Evolutionary conservation across 495 filamentous ascomycete genomes (phyloP).

Genomic region (Aspergillus indologenus): DNA sequence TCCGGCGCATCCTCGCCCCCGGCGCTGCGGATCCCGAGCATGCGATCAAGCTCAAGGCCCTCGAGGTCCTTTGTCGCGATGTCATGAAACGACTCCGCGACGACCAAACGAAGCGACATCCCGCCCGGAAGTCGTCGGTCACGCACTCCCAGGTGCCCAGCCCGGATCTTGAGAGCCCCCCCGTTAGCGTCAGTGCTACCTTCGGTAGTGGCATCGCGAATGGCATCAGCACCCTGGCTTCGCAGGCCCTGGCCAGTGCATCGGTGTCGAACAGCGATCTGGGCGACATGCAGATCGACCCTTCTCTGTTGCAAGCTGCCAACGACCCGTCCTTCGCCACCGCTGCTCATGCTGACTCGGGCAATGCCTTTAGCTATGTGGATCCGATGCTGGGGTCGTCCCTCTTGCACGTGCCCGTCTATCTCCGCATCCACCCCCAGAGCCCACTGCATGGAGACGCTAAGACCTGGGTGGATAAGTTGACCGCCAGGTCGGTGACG

Average conservation of each 20-base stretch:
- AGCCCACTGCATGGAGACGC: slow-evolving; percentile 45
- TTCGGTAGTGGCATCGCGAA: slow-evolving; percentile 38
- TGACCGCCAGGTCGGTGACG: slow-evolving; percentile 51
- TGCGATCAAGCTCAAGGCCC: slow-evolving; percentile 56
- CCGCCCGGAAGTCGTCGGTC: slow-evolving; percentile 46
- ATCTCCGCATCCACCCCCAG: slow-evolving; percentile 59
- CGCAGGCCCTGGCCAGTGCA: slow-evolving; percentile 49
- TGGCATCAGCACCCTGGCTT: slow-evolving; percentile 52
- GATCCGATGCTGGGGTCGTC: slow-evolving; percentile 32
- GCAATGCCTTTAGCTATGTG: slow-evolving; percentile 35
- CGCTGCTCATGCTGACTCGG: slow-evolving; percentile 38
- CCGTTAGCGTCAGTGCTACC: slow-evolving; percentile 24
- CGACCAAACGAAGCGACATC: slow-evolving; percentile 59
- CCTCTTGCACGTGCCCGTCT: slow-evolving; percentile 50
- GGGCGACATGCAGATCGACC: slow-evolving; percentile 64
- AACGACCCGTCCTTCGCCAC: slow-evolving; percentile 47
- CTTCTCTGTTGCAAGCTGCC: slow-evolving; percentile 53
- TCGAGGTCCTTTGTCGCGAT: slow-evolving; percentile 69
- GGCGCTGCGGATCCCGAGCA: slow-evolving; percentile 55
- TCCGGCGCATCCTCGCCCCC: slow-evolving; percentile 55
- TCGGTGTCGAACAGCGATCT: slow-evolving; percentile 42
- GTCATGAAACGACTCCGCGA: slow-evolving; percentile 71
- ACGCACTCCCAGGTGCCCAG: slow-evolving; percentile 25
- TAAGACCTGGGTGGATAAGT: slow-evolving; percentile 61
- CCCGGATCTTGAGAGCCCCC: slow-evolving; percentile 21